A percentile compares a stretch with the other conserved stretches of the same genome.
Evolutionary conservation across 768 basidiomycete genomes (phyloP).

Genomic region (Lentinus tigrinus): DNA sequence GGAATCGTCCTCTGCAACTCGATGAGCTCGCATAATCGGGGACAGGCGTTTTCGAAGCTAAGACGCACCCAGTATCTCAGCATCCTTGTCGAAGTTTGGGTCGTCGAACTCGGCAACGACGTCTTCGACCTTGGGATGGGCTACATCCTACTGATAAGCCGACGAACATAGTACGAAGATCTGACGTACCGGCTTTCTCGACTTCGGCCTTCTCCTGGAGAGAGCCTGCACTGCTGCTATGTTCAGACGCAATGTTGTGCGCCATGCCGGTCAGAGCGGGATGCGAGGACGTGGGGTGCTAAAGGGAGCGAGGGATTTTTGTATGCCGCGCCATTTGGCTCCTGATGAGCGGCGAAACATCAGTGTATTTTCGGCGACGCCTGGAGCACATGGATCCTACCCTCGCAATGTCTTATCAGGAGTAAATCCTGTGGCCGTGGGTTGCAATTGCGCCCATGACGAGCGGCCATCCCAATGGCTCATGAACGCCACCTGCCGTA

Average conservation of each 20-base stretch:
- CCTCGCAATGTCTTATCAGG: no score
- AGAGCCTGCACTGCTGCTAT: conserved; percentile 3
- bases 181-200: conserved; percentile 9
- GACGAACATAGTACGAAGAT: neutral
- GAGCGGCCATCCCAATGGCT: no score
- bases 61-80: conserved; percentile 22
- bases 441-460: no score
- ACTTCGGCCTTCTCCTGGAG: conserved; percentile 12
- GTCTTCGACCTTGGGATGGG: conserved; percentile 4
- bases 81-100: conserved; percentile 34
- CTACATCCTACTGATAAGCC: neutral
- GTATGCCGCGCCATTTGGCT: neutral
- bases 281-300: conserved; percentile 2
- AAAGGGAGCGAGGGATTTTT: conserved; percentile 1
- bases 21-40: neutral
- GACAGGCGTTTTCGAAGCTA: neutral
- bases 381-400: no score
- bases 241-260: conserved; percentile 7
- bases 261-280: conserved; percentile 10
- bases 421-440: no score
- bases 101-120: conserved; percentile 29
- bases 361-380: neutral
- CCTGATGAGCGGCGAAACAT: conserved; percentile 7
- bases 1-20: conserved; percentile 25
- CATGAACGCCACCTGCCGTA: no score